A percentile compares a stretch with the other conserved stretches of the same genome.
Evolutionary conservation across 169 alveolate genomes (phyloP).

Genomic region (Theileria parva): DNA sequence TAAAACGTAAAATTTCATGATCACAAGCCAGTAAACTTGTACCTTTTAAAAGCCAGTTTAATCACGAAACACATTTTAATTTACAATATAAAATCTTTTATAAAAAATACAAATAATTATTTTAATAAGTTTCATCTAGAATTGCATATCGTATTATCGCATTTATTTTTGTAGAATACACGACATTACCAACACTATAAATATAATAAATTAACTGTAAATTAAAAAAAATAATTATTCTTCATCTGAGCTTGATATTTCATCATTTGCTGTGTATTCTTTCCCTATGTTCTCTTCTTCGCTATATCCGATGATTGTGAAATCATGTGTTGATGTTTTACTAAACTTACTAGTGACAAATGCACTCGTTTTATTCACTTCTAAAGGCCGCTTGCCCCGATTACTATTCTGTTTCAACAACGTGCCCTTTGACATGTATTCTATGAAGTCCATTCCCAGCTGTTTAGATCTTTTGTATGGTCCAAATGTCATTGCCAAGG

Average conservation of each 20-base stretch:
- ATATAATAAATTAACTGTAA: too few species aligned
- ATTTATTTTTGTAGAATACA: not conserved
- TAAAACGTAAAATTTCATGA: not conserved
- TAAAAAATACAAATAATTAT: not conserved
- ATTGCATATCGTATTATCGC: not conserved
- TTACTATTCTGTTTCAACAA: not conserved
- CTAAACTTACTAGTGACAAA: constrained; percentile 6
- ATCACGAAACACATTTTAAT: not conserved
- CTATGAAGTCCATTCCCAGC: constrained; percentile 10
- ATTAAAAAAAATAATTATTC: constrained; percentile 16
- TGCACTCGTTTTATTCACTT: not conserved
- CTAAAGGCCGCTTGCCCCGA: constrained; percentile 5
- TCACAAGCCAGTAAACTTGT: not conserved
- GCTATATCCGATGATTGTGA: not conserved
- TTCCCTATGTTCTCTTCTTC: constrained; percentile 22
- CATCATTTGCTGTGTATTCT: constrained; percentile 34
- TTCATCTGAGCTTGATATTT: constrained; percentile 31
- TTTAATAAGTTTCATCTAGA: not conserved
- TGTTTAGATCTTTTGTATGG: constrained; percentile 11
- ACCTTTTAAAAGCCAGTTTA: too few species aligned
- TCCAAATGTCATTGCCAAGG: constrained; percentile 12
- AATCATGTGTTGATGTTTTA: not conserved
- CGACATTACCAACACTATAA: not conserved
- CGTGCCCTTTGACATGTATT: constrained; percentile 11
- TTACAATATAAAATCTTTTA: not conserved